Evolutionary conservation across 179 eudicot genomes (phyloP).

Genomic region (Beta corolliflora): DNA sequence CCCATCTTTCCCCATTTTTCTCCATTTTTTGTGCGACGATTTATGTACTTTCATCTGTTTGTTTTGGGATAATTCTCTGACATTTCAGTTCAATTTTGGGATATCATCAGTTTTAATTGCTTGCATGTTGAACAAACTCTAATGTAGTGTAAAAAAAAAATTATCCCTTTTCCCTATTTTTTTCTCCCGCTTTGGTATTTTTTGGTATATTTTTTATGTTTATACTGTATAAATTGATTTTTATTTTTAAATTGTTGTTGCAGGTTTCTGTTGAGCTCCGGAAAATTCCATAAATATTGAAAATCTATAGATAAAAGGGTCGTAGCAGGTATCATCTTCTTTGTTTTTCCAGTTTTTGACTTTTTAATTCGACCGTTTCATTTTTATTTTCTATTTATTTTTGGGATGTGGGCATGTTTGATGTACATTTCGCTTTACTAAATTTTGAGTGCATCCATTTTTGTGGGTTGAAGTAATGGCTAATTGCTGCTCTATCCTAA

Average conservation of each 20-base stretch:
- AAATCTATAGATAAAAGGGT: neutral
- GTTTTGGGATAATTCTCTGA: neutral
- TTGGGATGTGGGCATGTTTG: constrained; percentile 1
- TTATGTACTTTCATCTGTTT: neutral
- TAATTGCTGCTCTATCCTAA: neutral
- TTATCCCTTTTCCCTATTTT: neutral
- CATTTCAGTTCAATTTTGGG: neutral
- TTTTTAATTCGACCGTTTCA: neutral
- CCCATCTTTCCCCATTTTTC: too few species aligned
- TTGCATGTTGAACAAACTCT: neutral
- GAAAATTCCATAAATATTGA: neutral
- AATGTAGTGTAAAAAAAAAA: neutral
- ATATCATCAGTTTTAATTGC: neutral
- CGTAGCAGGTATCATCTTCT: neutral
- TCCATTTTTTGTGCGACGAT: neutral
- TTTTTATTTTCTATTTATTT: neutral
- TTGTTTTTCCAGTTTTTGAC: neutral
- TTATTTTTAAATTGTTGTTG: neutral
- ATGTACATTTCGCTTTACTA: neutral
- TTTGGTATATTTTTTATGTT: neutral
- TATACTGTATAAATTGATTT: neutral
- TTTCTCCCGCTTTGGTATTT: neutral
- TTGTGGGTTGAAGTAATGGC: neutral
- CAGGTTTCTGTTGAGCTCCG: neutral
- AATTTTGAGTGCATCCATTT: neutral